These are phyloP conservation scores for Boletus pseudo-olivaceus DNA, from an alignment of 768 basidiomycete genomes.

Conservation along the genomic window DNA sequence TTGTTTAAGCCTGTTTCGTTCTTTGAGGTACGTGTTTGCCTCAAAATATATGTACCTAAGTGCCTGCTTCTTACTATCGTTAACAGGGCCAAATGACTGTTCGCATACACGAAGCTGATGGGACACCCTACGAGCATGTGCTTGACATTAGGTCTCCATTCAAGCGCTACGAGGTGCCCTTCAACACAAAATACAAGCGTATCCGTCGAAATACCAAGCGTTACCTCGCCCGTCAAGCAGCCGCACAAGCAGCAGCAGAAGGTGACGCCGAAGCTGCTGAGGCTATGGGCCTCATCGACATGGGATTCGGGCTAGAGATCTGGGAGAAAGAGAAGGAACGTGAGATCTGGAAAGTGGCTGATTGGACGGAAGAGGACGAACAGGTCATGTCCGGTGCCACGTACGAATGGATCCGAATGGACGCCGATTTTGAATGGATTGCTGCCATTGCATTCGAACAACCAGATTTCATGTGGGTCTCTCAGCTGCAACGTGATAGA, in stretches of 20 bases:
- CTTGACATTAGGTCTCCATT: conserved; percentile 82
- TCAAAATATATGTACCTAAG: background rate
- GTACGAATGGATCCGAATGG: conserved; percentile 99
- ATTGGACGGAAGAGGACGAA: conserved; percentile 98
- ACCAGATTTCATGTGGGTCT: conserved; percentile 98
- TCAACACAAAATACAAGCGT: conserved; percentile 98
- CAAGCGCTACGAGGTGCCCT: conserved; percentile 96
- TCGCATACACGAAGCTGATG: conserved; percentile 98
- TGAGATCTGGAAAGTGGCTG: conserved; percentile 93
- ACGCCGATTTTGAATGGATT: conserved; percentile 99
- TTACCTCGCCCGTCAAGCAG: conserved; percentile 90
- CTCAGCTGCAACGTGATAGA: conserved; percentile 89
- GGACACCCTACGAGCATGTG: conserved; percentile 98
- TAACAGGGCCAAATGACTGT: conserved; percentile 93
- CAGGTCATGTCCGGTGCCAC: conserved; percentile 91
- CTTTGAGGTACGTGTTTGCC: conserved; percentile 65
- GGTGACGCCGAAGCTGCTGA: conserved; percentile 91
- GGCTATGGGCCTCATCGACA: conserved; percentile 90
- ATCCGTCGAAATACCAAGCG: conserved; percentile 94
- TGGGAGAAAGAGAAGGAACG: conserved; percentile 96
- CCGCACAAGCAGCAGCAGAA: conserved; percentile 88
- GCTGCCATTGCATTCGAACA: conserved; percentile 90
- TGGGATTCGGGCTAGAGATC: conserved; percentile 88
- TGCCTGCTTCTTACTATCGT: conserved; percentile 6
- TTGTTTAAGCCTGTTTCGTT: conserved; percentile 79